Percentiles rank a stretch among this genome's conserved stretches.
phyloP scores from a whole-genome alignment of 345 rosid species.

The Brassica napus region Da-Ae NC_063450.1:7167501-7168000 shows the following conservation, averaged over 20 bases:
- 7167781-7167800: background rate
- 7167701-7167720: background rate
- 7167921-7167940: background rate
- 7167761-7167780: too few species aligned
- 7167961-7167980: too few species aligned
- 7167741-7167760: background rate
- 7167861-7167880: background rate
- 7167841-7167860: background rate
- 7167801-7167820: background rate
- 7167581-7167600: too few species aligned
- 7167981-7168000: too few species aligned
- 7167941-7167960: too few species aligned
- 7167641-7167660: background rate
- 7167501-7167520: too few species aligned
- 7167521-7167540: too few species aligned
- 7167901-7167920: background rate
- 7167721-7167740: background rate
- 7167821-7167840: background rate
- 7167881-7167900: background rate
- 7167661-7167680: background rate
- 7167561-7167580: too few species aligned
- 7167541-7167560: too few species aligned
- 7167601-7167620: too few species aligned
- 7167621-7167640: too few species aligned
- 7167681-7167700: background rate